Evolutionary conservation across 768 basidiomycete species (phyloP).

Genomic region (Amanita rimosa): DNA sequence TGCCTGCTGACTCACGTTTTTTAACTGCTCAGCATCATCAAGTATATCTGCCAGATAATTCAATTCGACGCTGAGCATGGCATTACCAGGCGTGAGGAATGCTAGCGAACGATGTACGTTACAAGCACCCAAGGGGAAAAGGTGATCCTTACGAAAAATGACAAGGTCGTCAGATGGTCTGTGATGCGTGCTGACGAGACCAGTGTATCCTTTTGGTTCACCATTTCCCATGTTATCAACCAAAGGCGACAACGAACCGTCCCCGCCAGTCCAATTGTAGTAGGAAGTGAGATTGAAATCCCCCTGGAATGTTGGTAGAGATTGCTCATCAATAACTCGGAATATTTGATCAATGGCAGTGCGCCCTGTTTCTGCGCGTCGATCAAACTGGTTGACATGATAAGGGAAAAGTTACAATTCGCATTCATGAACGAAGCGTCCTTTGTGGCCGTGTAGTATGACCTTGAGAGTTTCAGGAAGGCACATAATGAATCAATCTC

Average conservation of each 20-base stretch:
- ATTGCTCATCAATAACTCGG: conserved; percentile 68
- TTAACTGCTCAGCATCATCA: conserved; percentile 33
- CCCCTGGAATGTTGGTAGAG: conserved; percentile 57
- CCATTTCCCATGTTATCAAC: conserved; percentile 63
- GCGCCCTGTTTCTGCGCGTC: conserved; percentile 35
- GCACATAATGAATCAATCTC: conserved; percentile 73
- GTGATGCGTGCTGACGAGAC: conserved; percentile 67
- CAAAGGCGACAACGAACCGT: conserved; percentile 48
- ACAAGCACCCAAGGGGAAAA: neutral
- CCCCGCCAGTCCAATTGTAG: conserved; percentile 74
- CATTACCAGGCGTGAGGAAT: conserved; percentile 71
- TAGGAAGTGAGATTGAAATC: conserved; percentile 67
- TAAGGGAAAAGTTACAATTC: conserved; percentile 35
- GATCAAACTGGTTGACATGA: neutral
- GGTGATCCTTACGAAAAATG: conserved; percentile 37
- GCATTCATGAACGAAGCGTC: conserved; percentile 63
- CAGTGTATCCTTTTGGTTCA: conserved; percentile 67
- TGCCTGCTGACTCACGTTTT: conserved; percentile 43
- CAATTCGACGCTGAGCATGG: conserved; percentile 72
- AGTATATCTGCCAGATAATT: conserved; percentile 48
- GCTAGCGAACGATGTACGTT: conserved; percentile 25
- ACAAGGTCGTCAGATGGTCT: conserved; percentile 70
- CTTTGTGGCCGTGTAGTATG: conserved; percentile 61
- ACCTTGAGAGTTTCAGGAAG: conserved; percentile 67
- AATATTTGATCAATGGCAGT: conserved; percentile 62